Conservation (phyloP, 2,329 filamentous ascomycete species). For the Xylaria sp. region DNA sequence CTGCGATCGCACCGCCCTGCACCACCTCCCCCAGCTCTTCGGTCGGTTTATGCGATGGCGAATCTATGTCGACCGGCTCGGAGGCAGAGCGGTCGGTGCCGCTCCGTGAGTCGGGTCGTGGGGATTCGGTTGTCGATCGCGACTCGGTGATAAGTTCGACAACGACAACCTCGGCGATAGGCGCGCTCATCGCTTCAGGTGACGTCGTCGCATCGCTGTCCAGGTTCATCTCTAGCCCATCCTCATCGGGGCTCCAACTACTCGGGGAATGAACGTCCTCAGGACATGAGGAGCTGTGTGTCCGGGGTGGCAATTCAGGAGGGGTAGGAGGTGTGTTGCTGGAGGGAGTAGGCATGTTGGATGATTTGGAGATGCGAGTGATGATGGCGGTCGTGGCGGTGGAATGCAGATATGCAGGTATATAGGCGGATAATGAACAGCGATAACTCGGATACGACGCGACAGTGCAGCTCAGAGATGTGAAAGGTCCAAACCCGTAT, state of each 20-base stretch:
- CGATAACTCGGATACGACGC: constrained; percentile 30
- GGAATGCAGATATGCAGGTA: constrained; percentile 12
- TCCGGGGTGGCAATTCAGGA: constrained; percentile 44
- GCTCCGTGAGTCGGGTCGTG: constrained; percentile 42
- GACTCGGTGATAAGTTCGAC: constrained; percentile 38
- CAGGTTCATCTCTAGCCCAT: constrained; percentile 44
- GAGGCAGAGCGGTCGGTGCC: constrained; percentile 37
- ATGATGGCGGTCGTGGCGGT: constrained; percentile 20
- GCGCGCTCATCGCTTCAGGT: constrained; percentile 42
- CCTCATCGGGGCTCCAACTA: constrained; percentile 43
- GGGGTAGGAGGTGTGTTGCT: constrained; percentile 40
- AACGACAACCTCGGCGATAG: constrained; percentile 31
- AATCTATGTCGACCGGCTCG: constrained; percentile 36
- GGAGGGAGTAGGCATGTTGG: constrained; percentile 48
- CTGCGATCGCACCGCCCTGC: constrained; percentile 28
- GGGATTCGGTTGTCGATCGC: constrained; percentile 45
- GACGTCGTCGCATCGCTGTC: constrained; percentile 41
- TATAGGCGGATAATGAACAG: constrained; percentile 15
- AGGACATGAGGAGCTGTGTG: constrained; percentile 48
- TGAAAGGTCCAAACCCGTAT: constrained; percentile 3
- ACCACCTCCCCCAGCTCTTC: constrained; percentile 34
- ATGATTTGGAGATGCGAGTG: constrained; percentile 24
- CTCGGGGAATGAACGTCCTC: constrained; percentile 43
- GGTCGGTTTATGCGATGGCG: constrained; percentile 41
- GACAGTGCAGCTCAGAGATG: constrained; percentile 17